These are phyloP conservation scores for Paramecium sonneborni DNA, from an alignment of 73 alveolate genomes.

Conservation along the genomic window DNA sequence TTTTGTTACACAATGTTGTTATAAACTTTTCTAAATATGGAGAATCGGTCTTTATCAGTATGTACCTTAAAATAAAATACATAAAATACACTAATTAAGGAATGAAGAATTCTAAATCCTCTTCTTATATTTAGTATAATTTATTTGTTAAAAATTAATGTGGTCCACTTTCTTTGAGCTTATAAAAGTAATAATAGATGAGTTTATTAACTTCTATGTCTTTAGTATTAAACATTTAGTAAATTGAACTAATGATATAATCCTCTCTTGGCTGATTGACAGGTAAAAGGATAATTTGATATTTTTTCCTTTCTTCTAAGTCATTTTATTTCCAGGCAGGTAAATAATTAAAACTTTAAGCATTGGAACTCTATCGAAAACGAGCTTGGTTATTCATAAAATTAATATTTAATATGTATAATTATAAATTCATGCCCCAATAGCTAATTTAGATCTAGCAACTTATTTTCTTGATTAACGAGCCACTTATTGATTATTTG, in stretches of 20 bases:
- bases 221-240: background rate
- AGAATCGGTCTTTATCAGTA: slow-evolving; percentile 10
- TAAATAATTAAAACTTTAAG: background rate
- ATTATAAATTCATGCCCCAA: slow-evolving; percentile 66
- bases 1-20: background rate
- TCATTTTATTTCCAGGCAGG: slow-evolving; percentile 7
- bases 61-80: background rate
- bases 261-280: background rate
- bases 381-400: slow-evolving; percentile 2
- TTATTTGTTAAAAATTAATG: slow-evolving; percentile 49
- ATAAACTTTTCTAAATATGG: slow-evolving; percentile 19
- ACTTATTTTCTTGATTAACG: slow-evolving; percentile 77
- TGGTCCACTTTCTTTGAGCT: slow-evolving; percentile 30
- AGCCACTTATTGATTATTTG: slow-evolving; percentile 68
- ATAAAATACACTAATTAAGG: slow-evolving; percentile 44
- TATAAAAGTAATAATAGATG: slow-evolving; percentile 5
- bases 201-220: background rate
- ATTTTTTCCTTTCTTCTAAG: background rate
- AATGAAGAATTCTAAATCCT: slow-evolving; percentile 19
- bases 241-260: background rate
- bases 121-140: background rate
- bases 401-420: background rate
- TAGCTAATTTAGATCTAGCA: slow-evolving; percentile 78
- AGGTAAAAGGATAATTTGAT: background rate
- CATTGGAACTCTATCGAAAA: background rate